phyloP scores from a whole-genome alignment of 495 filamentous ascomycete genomes.

The Neurospora sp. region DNA sequence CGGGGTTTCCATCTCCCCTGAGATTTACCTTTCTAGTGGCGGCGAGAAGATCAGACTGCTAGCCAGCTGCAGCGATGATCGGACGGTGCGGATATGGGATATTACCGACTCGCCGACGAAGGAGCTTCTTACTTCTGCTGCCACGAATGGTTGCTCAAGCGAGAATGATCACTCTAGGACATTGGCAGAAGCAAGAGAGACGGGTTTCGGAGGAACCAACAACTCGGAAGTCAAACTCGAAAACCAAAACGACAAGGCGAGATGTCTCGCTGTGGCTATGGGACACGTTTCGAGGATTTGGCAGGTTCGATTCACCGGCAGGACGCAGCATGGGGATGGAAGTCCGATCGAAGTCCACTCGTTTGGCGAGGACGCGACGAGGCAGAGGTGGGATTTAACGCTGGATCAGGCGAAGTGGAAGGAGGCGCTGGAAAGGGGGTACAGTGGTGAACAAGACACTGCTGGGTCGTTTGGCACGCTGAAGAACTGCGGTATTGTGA shows the following conservation, averaged over 20 bases:
- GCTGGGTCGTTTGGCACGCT: constrained; percentile 26
- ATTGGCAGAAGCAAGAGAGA: constrained; percentile 30
- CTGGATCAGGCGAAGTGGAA: constrained; percentile 11
- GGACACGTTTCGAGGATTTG: constrained; percentile 87
- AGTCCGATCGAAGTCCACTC: constrained; percentile 46
- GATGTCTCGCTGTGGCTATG: constrained; percentile 56
- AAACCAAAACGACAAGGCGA: constrained; percentile 10
- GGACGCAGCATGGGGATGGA: neutral
- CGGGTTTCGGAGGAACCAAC: constrained; percentile 31
- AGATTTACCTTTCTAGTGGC: constrained; percentile 31
- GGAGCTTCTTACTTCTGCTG: neutral
- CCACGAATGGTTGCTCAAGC: neutral
- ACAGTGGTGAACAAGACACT: constrained; percentile 3
- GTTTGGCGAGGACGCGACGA: constrained; percentile 68
- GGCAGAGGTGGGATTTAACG: constrained; percentile 56
- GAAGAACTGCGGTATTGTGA: constrained; percentile 38
- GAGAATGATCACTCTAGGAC: neutral
- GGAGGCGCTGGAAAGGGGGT: neutral
- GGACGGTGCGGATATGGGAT: constrained; percentile 85
- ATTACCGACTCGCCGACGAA: constrained; percentile 34
- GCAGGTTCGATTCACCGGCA: constrained; percentile 54
- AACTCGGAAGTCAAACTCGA: constrained; percentile 17
- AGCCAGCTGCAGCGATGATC: constrained; percentile 90
- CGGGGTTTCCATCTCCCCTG: constrained; percentile 65
- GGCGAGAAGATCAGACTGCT: constrained; percentile 45